Evolutionary conservation across 768 basidiomycete species (phyloP).

Genomic region (Boletus vinaceobasis): DNA sequence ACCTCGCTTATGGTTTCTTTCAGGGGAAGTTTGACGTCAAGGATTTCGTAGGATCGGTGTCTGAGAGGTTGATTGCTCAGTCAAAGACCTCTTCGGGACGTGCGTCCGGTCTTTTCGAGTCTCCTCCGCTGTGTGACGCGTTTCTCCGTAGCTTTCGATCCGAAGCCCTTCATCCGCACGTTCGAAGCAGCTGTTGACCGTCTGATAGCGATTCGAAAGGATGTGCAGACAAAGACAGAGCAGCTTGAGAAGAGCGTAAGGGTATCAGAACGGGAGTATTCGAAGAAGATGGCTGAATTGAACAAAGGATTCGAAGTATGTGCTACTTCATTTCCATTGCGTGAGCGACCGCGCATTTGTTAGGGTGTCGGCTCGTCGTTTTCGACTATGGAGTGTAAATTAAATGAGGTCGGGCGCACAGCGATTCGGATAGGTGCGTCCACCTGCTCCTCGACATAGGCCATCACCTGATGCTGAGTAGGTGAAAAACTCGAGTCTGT

Average conservation of each 20-base stretch:
- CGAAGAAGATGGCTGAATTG: slow-evolving; percentile 89
- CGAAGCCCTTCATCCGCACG: slow-evolving; percentile 86
- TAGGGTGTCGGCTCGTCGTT: slow-evolving; percentile 89
- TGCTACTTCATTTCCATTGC: slow-evolving; percentile 3
- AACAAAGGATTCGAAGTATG: slow-evolving; percentile 91
- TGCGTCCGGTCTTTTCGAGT: slow-evolving; percentile 38
- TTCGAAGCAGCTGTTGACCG: slow-evolving; percentile 91
- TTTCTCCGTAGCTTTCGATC: slow-evolving; percentile 73
- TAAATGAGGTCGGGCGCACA: slow-evolving; percentile 91
- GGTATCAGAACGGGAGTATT: slow-evolving; percentile 88
- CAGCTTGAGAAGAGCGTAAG: slow-evolving; percentile 90
- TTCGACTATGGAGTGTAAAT: slow-evolving; percentile 82
- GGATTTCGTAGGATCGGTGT: slow-evolving; percentile 81
- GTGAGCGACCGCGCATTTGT: slow-evolving; percentile 1
- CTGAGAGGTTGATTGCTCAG: slow-evolving; percentile 82
- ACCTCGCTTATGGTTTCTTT: slow-evolving; percentile 7
- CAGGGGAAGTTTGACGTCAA: slow-evolving; percentile 91
- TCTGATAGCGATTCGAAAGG: slow-evolving; percentile 80
- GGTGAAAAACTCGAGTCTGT: slow-evolving; percentile 96
- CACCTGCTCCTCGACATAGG: background rate
- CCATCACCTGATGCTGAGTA: slow-evolving; percentile 28
- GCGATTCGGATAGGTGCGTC: slow-evolving; percentile 83
- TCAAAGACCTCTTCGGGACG: slow-evolving; percentile 84
- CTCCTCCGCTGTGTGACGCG: slow-evolving; percentile 2
- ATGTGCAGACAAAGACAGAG: slow-evolving; percentile 87